Base-by-base conservation (phyloP, 1,139 yeast genomes). In the Debaryomyces psychrophilus region DNA sequence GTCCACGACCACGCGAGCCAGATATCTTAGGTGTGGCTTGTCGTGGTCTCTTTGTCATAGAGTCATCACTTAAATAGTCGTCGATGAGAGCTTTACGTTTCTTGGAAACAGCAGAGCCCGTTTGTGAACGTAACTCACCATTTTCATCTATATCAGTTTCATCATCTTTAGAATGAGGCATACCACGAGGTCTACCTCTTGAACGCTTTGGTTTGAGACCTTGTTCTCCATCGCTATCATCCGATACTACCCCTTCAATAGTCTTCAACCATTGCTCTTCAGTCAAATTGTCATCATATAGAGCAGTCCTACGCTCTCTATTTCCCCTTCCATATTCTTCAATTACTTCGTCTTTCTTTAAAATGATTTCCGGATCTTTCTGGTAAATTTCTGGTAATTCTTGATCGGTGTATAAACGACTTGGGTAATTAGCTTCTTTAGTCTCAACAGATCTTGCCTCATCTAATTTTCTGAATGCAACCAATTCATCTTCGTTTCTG, bases 191-290 rank as follows among this genome's bases (percentile, higher is more conserved):
- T 48, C 69, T 61, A 2, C 64, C 65, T 49, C 68, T 60, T 29
- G 51, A 46, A 29, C 61, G 55, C 45, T 58, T 65, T 6, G 62
- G 61, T 45, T 55, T 65, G 5, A 44, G 28, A 2, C 57, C 57
- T 31, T 41, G 54, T 4, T 58, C 67, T 8, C 57, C 59, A 20
- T 68, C 73, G 34, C 61, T 60, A 34, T 66, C 73, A 37, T 71
- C 77, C 1, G 76, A 69, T 2, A 67, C 61, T 11, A 71, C 64
- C 1, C 79, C 80, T 40, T 82, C 87, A 48, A 82, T 79, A 53
- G 81, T 80, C 57, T 69, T 74, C 50, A 87, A 68, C 93, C 93
- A 87, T 62, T 86, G 90, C 50, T 85, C 92, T 64, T 87, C 95
- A 3, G 90, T 80, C 55, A 86, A 65, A 50, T 84, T 80, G 59